Base-by-base conservation (phyloP, 371 early-diverging fungal species). In the Zychaea mexicana region DNA sequence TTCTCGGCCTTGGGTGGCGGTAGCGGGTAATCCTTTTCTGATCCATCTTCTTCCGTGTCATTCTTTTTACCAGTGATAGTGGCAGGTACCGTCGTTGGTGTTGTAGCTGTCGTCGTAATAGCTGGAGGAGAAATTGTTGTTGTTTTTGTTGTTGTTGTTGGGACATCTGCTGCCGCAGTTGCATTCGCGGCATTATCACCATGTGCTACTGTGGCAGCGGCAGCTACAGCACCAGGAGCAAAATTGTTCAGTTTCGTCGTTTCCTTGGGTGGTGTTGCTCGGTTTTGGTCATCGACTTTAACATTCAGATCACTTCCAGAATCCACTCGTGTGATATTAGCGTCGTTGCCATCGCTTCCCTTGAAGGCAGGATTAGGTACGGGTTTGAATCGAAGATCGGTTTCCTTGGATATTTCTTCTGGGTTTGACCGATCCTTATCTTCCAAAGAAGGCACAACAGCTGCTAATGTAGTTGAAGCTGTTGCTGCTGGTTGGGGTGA, bases 1-100 rank as follows among this genome's bases (percentile, higher is more conserved):
- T 78, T 81, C 46, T 81, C 82, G 46, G 74, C 77, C 42, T 73
- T 76, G 17, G 82, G 72, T 12, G 77, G 76, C 9, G 69, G 67
- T 30, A 67, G 47, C 26, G 32, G n/a, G 33, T 62, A 66, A 17
- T 58, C 62, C 7, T 60, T 33, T 15, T 63, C 66, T 10, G 68
- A 68, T 0, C 62, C 68, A 15, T 64, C 69, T 10, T 68, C 68
- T 1, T 70, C 65, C 1, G 66, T 57, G 15, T 65, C 26, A 42
- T 12, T 15, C 0, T 33, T 46, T 12, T 33, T 33, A 8, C 12
- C 12, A 0, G 42, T 49, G 10, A 1, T 2, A 49, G n/a, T 49
- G 5, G 0, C 24, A 24, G 49, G 49, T 12, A 15, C 17, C n/a
- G 42, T 15, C n/a, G 42, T 39, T 39, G 39, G 4, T 12, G 42